Conservation (phyloP, 805 yeast genomes). For the Lipomyces mesembrius region DNA sequence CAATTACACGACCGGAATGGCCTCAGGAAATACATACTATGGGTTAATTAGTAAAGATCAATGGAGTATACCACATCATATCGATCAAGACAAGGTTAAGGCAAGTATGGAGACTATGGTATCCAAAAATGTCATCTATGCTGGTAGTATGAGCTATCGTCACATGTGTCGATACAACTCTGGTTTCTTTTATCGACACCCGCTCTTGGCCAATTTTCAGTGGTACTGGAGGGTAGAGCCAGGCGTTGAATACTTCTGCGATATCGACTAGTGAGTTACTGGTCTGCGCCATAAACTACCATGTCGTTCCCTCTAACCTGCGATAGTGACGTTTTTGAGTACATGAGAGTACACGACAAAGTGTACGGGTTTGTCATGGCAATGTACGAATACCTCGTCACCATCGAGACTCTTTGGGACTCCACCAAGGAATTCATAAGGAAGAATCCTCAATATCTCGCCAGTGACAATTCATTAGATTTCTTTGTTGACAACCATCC, state of each 20-base stretch:
- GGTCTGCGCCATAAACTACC: not conserved
- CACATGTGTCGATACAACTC: constrained; percentile 96
- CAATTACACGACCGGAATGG: constrained; percentile 54
- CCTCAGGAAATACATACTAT: constrained; percentile 71
- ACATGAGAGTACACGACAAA: constrained; percentile 75
- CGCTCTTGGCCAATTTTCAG: constrained; percentile 70
- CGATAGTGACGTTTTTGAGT: constrained; percentile 74
- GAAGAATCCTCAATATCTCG: constrained; percentile 62
- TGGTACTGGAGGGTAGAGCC: constrained; percentile 98
- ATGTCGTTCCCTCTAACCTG: not conserved
- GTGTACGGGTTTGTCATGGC: constrained; percentile 87
- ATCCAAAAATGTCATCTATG: constrained; percentile 61
- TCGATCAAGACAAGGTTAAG: constrained; percentile 62
- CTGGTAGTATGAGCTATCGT: constrained; percentile 69
- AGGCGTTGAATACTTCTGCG: constrained; percentile 84
- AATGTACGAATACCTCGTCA: constrained; percentile 77
- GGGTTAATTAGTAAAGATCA: constrained; percentile 74
- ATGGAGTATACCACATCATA: constrained; percentile 78
- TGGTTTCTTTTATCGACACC: constrained; percentile 85
- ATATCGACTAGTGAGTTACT: constrained; percentile 46
- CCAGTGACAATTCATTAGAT: constrained; percentile 64
- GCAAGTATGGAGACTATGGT: constrained; percentile 53
- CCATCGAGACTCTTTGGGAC: constrained; percentile 86
- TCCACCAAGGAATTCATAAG: constrained; percentile 68
- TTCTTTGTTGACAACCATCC: constrained; percentile 57